phyloP scores from a whole-genome alignment of 2,329 filamentous ascomycete species.

The Cryphonectria japonica region DNA sequence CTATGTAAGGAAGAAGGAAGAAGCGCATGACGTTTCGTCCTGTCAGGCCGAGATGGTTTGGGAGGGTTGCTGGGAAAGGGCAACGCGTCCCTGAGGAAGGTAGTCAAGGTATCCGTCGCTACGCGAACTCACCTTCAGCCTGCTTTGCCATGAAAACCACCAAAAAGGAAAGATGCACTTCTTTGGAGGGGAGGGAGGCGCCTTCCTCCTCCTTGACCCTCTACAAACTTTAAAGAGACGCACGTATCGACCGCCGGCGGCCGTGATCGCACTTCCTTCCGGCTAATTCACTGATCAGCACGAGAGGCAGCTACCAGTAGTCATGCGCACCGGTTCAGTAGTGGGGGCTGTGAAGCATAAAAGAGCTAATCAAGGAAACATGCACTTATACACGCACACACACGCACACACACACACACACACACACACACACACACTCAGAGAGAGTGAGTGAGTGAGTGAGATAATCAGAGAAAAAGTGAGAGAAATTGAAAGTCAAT shows the following conservation, averaged over 20 bases:
- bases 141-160: too few species aligned
- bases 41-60: not conserved
- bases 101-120: not conserved
- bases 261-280: not conserved
- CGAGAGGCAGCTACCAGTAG: not conserved
- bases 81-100: not conserved
- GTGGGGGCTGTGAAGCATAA: not conserved
- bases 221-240: not conserved
- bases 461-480: not conserved
- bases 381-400: not conserved
- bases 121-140: not conserved
- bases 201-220: not conserved
- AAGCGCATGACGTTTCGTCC: conserved; percentile 1
- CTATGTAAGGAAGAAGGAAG: not conserved
- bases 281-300: not conserved
- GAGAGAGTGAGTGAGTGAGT: not conserved
- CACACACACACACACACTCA: too few species aligned
- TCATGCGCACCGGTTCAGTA: not conserved
- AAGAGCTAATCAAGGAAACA: not conserved
- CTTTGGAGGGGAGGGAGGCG: too few species aligned
- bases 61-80: not conserved
- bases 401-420: too few species aligned
- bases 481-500: not conserved
- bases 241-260: not conserved
- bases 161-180: too few species aligned